Percentiles rank a stretch among this genome's conserved stretches.
Conservation (phyloP, 305 asterid genomes). For the Solanum aculeatissimum region DNA sequence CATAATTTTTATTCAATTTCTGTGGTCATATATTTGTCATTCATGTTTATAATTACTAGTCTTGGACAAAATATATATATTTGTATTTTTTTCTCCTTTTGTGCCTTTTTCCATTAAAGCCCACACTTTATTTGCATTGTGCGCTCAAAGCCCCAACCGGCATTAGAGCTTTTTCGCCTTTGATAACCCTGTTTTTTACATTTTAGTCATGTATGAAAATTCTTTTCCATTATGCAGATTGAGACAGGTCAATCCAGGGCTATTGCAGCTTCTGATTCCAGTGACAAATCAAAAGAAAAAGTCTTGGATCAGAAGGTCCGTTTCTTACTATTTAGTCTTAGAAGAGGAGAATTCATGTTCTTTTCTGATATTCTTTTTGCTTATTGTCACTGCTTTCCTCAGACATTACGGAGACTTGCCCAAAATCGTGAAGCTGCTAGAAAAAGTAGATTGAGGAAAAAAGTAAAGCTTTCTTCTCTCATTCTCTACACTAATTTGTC, state of each 20-base stretch:
- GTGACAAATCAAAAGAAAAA: constrained; percentile 85
- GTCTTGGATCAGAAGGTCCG: constrained; percentile 66
- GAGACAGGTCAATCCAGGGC: constrained; percentile 55
- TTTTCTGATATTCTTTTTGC: not conserved
- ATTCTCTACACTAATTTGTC: not conserved
- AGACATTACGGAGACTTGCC: constrained; percentile 90
- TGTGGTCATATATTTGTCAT: too few species aligned
- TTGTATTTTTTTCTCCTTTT: too few species aligned
- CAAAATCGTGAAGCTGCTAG: constrained; percentile 99
- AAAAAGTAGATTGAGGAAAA: constrained; percentile 91
- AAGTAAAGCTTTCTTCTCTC: constrained; percentile 37
- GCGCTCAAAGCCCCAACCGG: too few species aligned
- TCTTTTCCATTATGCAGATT: constrained; percentile 32
- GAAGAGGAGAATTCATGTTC: not conserved
- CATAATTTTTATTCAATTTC: too few species aligned
- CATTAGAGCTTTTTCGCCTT: too few species aligned
- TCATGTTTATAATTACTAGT: too few species aligned
- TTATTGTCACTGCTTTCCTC: constrained; percentile 10
- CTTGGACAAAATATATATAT: too few species aligned
- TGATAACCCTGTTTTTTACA: not conserved
- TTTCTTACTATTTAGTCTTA: not conserved
- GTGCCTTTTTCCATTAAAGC: too few species aligned
- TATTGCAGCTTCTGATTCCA: constrained; percentile 53
- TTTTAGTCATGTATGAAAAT: not conserved
- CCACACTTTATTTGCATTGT: too few species aligned